A percentile compares a stretch with the other conserved stretches of the same genome.
Evolutionary conservation across 2,329 filamentous ascomycete genomes (phyloP).

Genomic region (Calonectria honghensis): DNA sequence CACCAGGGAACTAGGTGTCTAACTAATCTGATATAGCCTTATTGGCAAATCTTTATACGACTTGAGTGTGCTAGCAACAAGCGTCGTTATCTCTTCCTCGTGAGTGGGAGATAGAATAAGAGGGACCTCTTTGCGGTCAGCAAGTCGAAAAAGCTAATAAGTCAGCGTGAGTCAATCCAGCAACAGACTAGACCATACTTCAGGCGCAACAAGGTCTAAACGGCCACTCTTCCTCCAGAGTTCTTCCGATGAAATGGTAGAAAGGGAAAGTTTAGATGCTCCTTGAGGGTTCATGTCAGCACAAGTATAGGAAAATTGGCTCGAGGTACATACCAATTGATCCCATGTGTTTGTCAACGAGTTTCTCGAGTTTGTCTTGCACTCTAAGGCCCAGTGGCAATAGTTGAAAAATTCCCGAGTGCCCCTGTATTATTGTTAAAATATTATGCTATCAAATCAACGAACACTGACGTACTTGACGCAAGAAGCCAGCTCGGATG

Average conservation of each 20-base stretch:
- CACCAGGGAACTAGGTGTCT: background rate
- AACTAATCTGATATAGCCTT: slow-evolving; percentile 91
- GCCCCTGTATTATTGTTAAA: slow-evolving; percentile 71
- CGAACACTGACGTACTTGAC: slow-evolving; percentile 73
- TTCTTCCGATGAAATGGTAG: slow-evolving; percentile 88
- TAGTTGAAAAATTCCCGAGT: slow-evolving; percentile 94
- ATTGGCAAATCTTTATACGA: slow-evolving; percentile 93
- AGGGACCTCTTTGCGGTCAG: slow-evolving; percentile 83
- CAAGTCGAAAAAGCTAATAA: slow-evolving; percentile 83
- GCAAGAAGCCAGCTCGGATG: slow-evolving; percentile 82
- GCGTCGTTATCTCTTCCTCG: slow-evolving; percentile 93
- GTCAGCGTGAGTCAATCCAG: slow-evolving; percentile 48
- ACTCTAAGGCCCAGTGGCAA: slow-evolving; percentile 91
- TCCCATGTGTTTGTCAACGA: slow-evolving; percentile 94
- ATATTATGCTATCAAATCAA: slow-evolving; percentile 13
- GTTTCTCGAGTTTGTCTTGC: slow-evolving; percentile 88
- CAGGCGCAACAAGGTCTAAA: slow-evolving; percentile 81
- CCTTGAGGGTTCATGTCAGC: slow-evolving; percentile 61
- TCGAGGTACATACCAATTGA: slow-evolving; percentile 73
- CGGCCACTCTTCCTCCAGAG: slow-evolving; percentile 91
- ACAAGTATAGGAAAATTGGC: background rate
- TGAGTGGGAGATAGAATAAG: slow-evolving; percentile 94
- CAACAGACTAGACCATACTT: slow-evolving; percentile 69
- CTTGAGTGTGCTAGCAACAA: slow-evolving; percentile 83
- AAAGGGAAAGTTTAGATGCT: slow-evolving; percentile 89